Evolutionary conservation across 164 flowering plant species (phyloP).

Genomic region (Brasenia schreberi): DNA sequence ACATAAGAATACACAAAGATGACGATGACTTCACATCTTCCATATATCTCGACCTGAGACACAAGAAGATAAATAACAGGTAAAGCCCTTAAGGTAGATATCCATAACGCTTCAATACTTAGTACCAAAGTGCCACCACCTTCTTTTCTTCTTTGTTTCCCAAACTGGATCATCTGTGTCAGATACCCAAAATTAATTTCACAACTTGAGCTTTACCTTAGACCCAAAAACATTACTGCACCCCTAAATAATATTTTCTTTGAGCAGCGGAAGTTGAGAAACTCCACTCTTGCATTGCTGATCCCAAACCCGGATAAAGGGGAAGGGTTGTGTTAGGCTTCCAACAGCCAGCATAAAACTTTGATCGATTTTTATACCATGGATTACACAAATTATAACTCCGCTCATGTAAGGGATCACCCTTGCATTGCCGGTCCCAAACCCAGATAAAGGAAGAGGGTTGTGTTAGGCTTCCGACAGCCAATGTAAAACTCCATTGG

Average conservation of each 20-base stretch:
- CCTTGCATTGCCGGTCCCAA: too few relatives aligned
- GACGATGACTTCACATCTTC: not conserved
- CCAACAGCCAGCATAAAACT: too few relatives aligned
- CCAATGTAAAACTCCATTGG: too few relatives aligned
- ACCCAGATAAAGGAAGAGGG: too few relatives aligned
- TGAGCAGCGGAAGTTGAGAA: not conserved
- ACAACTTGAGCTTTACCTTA: not conserved
- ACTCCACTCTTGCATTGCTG: too few relatives aligned
- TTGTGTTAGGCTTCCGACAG: too few relatives aligned
- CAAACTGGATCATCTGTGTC: constrained; percentile 32
- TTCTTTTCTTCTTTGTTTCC: constrained; percentile 44
- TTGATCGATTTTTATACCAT: too few relatives aligned
- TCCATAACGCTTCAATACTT: constrained; percentile 19
- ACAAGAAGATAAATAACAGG: constrained; percentile 3
- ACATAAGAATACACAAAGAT: not conserved
- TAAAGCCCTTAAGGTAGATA: not conserved
- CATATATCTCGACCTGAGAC: not conserved
- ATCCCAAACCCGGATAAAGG: too few relatives aligned
- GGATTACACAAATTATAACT: too few relatives aligned
- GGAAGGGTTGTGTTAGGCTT: too few relatives aligned
- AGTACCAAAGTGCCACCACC: constrained; percentile 34
- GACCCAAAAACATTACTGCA: not conserved
- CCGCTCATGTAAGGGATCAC: too few relatives aligned
- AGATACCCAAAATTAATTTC: constrained; percentile 1
- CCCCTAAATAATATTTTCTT: not conserved